Evolutionary conservation across 306 rosid species (phyloP), one percentile per base, ranked within the genome.

Genomic region (Elaeagnus macrophylla): DNA sequence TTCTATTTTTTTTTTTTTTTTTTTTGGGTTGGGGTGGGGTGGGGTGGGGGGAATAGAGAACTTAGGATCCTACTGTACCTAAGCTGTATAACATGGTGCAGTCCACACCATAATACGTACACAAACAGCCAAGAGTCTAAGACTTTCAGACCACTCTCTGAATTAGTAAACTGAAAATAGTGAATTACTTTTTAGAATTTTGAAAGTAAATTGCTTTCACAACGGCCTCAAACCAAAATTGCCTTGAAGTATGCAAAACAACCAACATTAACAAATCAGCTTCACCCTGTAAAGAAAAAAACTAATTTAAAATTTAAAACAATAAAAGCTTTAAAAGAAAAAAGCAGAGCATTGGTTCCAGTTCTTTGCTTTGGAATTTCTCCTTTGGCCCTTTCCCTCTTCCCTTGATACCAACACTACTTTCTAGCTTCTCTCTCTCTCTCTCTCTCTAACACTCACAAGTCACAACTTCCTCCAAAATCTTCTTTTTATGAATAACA

Each of bases 341-440:
- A 64, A 51, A 47, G 72, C 70, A 46, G 25, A 38, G 80, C 93
- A 80, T 80, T 77, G 94, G 77, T 86, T 86, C 80, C 74, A 58
- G 96, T 80, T 71, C 56, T 74, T 65, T 64, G 66, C 68, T 70
- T 83, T 81, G 93, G 97, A 81, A 64, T 68, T 69, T 86, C 61
- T 79, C 83, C 72, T 51, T 91, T 91, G 99, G 86, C 87, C 55
- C 51, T 64, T 78, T 80, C 81, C 68, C 63, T 70, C 68, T 60
- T 56, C 67, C 56, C 66, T 53, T 74, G 70, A 41, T 53, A 7
- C 47, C 18, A 5, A 13, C 15, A 45, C n/a, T 7, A 45, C 1
- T 12, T 12, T 12, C 3, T 5, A 45, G 5, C 15, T 13, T 45
- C 49, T 45, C 13, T 42, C 56, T 18, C 10, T 20, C 65, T 56